Evolutionary conservation across 139 green algal genomes (phyloP).

Genomic region (Medakamo hakoo): DNA sequence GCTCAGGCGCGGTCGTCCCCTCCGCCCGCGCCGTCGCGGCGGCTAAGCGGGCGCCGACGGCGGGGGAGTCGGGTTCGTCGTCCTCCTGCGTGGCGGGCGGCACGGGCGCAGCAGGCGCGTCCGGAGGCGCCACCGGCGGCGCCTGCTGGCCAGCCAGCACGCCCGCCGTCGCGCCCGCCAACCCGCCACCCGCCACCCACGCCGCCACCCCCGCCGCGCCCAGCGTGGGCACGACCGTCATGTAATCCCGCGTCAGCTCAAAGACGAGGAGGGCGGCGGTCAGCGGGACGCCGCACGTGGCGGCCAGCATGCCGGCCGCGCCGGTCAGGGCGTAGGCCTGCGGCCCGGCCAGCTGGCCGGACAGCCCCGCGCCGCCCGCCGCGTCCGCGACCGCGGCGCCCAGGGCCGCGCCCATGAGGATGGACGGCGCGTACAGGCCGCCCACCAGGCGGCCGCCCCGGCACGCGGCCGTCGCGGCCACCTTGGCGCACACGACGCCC

Average conservation of each 20-base stretch:
- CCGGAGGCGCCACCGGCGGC: background rate
- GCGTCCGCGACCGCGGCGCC: constrained; percentile 22
- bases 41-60: background rate
- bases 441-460: constrained; percentile 58
- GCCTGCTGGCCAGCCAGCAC: background rate
- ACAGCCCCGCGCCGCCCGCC: constrained; percentile 15
- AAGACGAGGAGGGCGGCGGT: constrained; percentile 51
- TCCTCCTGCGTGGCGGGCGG: background rate
- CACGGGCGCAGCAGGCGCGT: background rate
- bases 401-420: constrained; percentile 68
- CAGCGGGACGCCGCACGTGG: constrained; percentile 24
- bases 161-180: constrained; percentile 4
- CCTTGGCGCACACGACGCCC: constrained; percentile 61
- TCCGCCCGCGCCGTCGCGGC: too few species aligned
- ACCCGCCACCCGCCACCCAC: constrained; percentile 10
- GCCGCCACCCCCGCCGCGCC: constrained; percentile 45
- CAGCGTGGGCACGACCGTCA: constrained; percentile 58
- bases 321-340: constrained; percentile 50
- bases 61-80: background rate
- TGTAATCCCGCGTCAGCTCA: constrained; percentile 61
- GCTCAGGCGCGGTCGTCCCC: background rate
- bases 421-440: constrained; percentile 82
- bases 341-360: constrained; percentile 19
- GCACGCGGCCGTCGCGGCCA: constrained; percentile 70
- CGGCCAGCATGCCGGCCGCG: constrained; percentile 54